These are phyloP conservation scores for Neopestalotiopsis sp. DNA, from an alignment of 2,329 filamentous ascomycete genomes.

Conservation along the genomic window DNA sequence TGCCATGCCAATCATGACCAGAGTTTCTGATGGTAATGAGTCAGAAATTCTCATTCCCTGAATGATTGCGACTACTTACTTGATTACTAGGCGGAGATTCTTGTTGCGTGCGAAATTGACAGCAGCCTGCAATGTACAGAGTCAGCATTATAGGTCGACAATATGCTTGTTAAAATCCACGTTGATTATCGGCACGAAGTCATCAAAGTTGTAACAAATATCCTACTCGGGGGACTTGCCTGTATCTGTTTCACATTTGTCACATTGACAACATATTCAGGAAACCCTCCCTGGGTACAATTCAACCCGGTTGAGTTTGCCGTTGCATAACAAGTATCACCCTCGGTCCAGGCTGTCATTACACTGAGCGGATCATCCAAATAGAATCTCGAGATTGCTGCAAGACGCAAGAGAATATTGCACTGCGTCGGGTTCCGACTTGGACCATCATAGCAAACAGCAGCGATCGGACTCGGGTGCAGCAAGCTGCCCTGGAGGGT, in stretches of 20 bases:
- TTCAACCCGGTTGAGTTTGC: conserved; percentile 29
- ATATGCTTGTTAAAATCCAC: no score
- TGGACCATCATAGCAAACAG: conserved; percentile 35
- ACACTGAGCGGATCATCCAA: conserved; percentile 40
- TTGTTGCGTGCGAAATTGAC: conserved; percentile 41
- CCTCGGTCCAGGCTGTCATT: conserved; percentile 39
- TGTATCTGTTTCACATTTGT: conserved; percentile 42
- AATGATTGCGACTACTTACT: conserved; percentile 32
- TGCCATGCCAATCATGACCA: conserved; percentile 52
- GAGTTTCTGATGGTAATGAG: conserved; percentile 46
- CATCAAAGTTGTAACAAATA: not conserved
- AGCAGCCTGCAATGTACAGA: conserved; percentile 22
- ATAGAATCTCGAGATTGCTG: conserved; percentile 35
- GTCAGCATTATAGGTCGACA: no score
- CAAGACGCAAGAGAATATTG: conserved; percentile 29
- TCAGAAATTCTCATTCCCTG: conserved; percentile 32
- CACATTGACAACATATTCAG: conserved; percentile 43
- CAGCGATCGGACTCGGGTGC: conserved; percentile 34
- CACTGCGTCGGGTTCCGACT: conserved; percentile 33
- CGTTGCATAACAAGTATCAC: conserved; percentile 36
- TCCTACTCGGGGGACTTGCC: not conserved
- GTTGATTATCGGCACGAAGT: no score
- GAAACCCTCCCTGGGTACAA: conserved; percentile 41
- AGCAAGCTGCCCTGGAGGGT: conserved; percentile 36
- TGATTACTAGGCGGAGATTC: conserved; percentile 42